phyloP scores from a whole-genome alignment of 257 asterid species.

The Penstemon newberryi region DNA sequence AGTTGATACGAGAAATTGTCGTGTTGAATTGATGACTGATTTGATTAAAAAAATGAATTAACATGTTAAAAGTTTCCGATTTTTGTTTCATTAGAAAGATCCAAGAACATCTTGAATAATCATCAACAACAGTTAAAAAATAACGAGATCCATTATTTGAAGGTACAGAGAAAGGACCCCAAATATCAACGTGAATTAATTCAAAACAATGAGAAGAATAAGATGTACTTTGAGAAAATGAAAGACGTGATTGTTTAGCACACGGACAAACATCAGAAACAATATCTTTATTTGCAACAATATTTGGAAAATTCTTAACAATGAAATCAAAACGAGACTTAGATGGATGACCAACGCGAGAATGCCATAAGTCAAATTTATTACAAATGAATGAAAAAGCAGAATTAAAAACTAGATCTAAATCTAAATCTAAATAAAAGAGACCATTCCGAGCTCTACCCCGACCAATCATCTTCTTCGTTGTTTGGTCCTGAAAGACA shows the following conservation, averaged over 20 bases:
- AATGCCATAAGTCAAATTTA: background rate
- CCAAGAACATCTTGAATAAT: constrained; percentile 1
- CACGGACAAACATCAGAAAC: background rate
- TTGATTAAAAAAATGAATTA: background rate
- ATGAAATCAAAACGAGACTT: background rate
- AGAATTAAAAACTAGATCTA: too few species aligned
- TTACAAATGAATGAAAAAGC: too few species aligned
- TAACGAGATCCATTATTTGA: constrained; percentile 12
- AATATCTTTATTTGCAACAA: background rate
- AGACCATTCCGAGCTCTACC: background rate
- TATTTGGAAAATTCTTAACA: background rate
- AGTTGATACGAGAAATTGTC: background rate
- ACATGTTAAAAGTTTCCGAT: constrained; percentile 13
- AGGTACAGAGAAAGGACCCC: constrained; percentile 1
- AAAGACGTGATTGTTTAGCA: constrained; percentile 9
- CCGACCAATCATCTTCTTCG: background rate
- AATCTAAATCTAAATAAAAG: too few species aligned
- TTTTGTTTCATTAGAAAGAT: constrained; percentile 9
- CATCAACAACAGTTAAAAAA: constrained; percentile 16
- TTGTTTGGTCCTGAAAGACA: constrained; percentile 1
- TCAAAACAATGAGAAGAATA: constrained; percentile 4
- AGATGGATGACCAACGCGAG: background rate
- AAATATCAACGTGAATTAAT: constrained; percentile 7
- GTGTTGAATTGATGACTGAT: constrained; percentile 1
- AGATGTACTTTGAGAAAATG: constrained; percentile 1